Evolutionary conservation across 2,329 filamentous ascomycete species (phyloP), one percentile per base, ranked within the genome.

Genomic region (Microdochium bolleyi): DNA sequence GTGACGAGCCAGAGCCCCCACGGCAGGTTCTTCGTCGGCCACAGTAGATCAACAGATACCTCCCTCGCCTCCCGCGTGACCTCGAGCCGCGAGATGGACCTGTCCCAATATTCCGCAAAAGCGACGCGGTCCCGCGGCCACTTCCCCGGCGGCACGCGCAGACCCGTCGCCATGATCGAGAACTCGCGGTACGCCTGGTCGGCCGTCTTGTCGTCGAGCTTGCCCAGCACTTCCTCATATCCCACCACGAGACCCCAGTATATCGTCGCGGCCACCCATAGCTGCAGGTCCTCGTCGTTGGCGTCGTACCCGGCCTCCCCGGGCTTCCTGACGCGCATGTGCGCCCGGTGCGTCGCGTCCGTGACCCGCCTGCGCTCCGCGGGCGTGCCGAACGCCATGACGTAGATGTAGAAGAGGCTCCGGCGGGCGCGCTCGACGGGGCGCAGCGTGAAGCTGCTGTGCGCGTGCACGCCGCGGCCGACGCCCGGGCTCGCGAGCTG

Each of bases 181-280:
- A 56, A 57, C 32, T 57, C 56, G 10, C 51, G 48, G 48, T 54
- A 54, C 4, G 53, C 52, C 34, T 41, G 49, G n/a, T 57, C 56
- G 3, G 32, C 44, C 48, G 52, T 53, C 9, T 48, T 13, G 7
- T 52, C 51, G 32, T 54, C 30, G 7, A 58, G 41, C n/a, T 37
- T 50, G 49, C 54, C 48, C 32, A 50, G 49, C n/a, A 56, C 41
- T 24, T 53, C 19, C 24, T 58, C 52, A 38, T 56, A 57, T 3
- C 48, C 52, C 3, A 37, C 24, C 9, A 57, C 16, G 49, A 54
- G 51, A 10, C 52, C 34, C 34, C 41, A 48, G 34, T 57, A 57
- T 9, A 53, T 51, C 13, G 54, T 57, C n/a, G 49, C 53, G 3
- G 56, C 56, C 8, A 57, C 51, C 57, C 57, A 58, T 1, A 57